Evolutionary conservation across 805 yeast genomes (phyloP), one percentile per base, ranked within the genome.

Genomic region (Wickerhamomyces alni): DNA sequence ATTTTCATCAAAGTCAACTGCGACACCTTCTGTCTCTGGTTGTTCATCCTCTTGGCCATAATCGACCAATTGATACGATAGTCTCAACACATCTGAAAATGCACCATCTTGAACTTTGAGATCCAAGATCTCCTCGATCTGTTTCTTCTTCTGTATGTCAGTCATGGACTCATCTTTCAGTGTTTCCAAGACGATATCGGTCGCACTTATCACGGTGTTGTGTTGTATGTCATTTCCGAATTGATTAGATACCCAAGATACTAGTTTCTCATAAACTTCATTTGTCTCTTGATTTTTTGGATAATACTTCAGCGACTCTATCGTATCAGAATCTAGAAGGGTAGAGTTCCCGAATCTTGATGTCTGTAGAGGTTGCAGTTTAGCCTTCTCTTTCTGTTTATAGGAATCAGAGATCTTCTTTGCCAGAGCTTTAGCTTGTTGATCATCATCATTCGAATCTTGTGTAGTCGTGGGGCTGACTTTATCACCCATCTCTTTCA

Each of bases 171-270:
- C 77, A 37, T 68, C 66, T 48, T 74, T 78, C 43, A 83, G 50
- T 1, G 72, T 59, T 45, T 74, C 82, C 30, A 86, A 50, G 0
- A 80, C 54, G 4, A 80, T 65, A 55, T 85, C 93, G 2, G 87
- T 76, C 5, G 88, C 85, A 3, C 93, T 81, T 17, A 78, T 56
- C 2, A 87, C 69, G 2, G 79, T 74, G 32, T 78, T 85, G 40
- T 83, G 87, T 8, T 89, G 76, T n/a, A 85, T 75, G 56, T 88
- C 97, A 36, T 67, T 69, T 11, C 81, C 83, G 30, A 84, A 60
- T 15, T 68, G 64, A 3, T 63, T 57, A 6, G 73, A 67, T 4
- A 84, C 74, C 77, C 85, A 77, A 0, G 73, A 58, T 43, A 82
- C 61, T n/a, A 87, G 66, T 32, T 66, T 55, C 32, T 77, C 82